phyloP scores from a whole-genome alignment of 2,329 filamentous ascomycete genomes.

The Fusarium piperis region DNA sequence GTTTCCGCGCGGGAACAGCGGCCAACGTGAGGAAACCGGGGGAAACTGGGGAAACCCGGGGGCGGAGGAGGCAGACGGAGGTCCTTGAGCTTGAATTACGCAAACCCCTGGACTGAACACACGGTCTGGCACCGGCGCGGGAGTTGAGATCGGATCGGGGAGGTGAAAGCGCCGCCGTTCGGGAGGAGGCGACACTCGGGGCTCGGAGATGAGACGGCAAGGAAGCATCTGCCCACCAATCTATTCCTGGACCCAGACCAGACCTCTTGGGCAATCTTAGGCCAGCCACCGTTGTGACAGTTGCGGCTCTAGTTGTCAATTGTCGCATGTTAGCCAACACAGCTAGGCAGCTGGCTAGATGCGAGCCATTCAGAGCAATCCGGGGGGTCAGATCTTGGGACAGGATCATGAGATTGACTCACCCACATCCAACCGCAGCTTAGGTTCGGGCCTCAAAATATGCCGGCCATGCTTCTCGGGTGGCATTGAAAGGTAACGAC shows the following conservation, averaged over 20 bases:
- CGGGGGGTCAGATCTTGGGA: not conserved
- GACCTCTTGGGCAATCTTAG: not conserved
- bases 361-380: slow-evolving; percentile 1
- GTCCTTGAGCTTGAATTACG: slow-evolving; percentile 2
- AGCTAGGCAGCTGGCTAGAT: slow-evolving; percentile 4
- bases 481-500: slow-evolving; percentile 7
- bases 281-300: not conserved
- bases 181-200: slow-evolving; percentile 13
- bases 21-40: slow-evolving; percentile 7
- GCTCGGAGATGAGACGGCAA: slow-evolving; percentile 20
- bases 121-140: slow-evolving; percentile 7
- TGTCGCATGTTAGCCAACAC: not conserved
- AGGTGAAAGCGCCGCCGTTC: not conserved
- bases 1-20: slow-evolving; percentile 23
- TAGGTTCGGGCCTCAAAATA: not conserved
- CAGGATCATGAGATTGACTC: not conserved
- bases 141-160: slow-evolving; percentile 8
- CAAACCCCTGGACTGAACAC: not conserved
- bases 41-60: slow-evolving; percentile 13
- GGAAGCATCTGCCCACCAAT: not conserved
- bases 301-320: slow-evolving; percentile 15
- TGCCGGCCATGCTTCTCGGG: not conserved
- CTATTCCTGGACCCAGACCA: not conserved
- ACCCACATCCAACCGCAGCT: slow-evolving; percentile 6
- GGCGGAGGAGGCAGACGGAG: not conserved